Base-by-base conservation (phyloP, 805 yeast species). In the Tetrapisispora iriomotensis region DNA sequence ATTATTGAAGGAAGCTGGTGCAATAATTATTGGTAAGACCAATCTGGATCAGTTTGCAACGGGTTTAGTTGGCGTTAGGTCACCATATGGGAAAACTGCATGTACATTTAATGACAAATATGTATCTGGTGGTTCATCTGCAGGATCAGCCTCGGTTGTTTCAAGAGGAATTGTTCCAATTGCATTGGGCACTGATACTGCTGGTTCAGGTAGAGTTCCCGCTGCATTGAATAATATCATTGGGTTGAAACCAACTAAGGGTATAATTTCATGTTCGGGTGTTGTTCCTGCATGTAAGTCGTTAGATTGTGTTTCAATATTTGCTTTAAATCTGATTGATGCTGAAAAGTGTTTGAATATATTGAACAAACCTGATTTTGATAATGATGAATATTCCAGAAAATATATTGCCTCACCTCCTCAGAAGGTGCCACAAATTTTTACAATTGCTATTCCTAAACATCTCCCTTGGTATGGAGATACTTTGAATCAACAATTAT, bases 231-330 rank as follows among this genome's bases (percentile, higher is more conserved):
- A 90, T 71, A 92, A 92, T 62, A 65, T 87, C 50, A 74, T 90
- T 47, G 97, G 97, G 17, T 72, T 92, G 48, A 90, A 90, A 62
- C 97, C 98, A 28, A 79, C 96, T 1, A 77, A 77, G 45, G 98
- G 98, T 40, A 76, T 76, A 1, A 79, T 90, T 51, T 83, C 95
- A 8, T 77, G 94, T 42, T 60, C 68, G 4, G 98, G 98, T 45
- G 95, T 90, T n/a, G 92, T 92, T 6, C 97, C 97, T 13, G 97
- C 97, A 14, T 90, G 98, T 64, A 84, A 81, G 59, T 85, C 96
- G 1, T 71, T 90, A 38, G 98, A 90, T 61, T 85, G 95, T 61
- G 94, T 86, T 19, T 85, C 95, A 12, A 72, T 88, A 34, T 88
- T 92, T 58, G 68, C 95, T 1, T 65, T 82, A 45, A 82, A 77